Percentiles rank a stretch among this genome's conserved stretches.
Evolutionary conservation across 2,329 filamentous ascomycete species (phyloP).

Genomic region (Geosmithia morbida): DNA sequence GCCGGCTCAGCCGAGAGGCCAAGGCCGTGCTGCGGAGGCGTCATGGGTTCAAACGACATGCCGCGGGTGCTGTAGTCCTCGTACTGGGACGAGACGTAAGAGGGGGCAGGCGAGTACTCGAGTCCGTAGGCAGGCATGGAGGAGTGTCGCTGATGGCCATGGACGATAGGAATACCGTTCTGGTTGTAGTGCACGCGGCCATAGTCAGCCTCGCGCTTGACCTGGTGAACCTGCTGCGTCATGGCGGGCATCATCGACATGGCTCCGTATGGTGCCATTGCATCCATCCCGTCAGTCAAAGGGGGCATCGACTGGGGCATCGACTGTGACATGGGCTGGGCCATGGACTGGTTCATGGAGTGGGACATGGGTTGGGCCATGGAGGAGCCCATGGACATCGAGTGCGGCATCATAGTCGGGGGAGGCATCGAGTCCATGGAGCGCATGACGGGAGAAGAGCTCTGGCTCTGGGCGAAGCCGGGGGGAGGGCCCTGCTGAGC

Average conservation of each 20-base stretch:
- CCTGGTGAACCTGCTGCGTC: conserved; percentile 48
- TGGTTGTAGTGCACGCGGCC: conserved; percentile 77
- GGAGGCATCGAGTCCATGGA: conserved; percentile 90
- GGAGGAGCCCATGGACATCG: conserved; percentile 28
- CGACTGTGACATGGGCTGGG: conserved; percentile 20
- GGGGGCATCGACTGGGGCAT: conserved; percentile 34
- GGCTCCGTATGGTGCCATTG: conserved; percentile 53
- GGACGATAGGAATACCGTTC: conserved; percentile 71
- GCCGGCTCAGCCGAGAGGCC: conserved; percentile 76
- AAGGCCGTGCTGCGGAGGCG: conserved; percentile 80
- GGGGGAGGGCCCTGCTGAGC: conserved; percentile 46
- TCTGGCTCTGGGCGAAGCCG: conserved; percentile 60
- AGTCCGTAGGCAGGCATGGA: conserved; percentile 95
- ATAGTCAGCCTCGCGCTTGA: conserved; percentile 85
- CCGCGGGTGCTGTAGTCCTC: conserved; percentile 96
- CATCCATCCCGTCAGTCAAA: conserved; percentile 52
- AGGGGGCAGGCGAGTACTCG: conserved; percentile 95
- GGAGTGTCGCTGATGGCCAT: conserved; percentile 80
- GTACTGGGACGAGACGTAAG: conserved; percentile 96
- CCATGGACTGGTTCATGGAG: conserved; percentile 41
- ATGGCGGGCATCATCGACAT: conserved; percentile 58
- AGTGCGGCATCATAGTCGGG: conserved; percentile 59
- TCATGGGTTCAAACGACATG: conserved; percentile 92
- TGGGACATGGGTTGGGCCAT: conserved; percentile 15
- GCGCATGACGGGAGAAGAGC: conserved; percentile 78